Base-by-base conservation (phyloP, 345 rosid genomes). In the Stellera chamaejasme region DNA sequence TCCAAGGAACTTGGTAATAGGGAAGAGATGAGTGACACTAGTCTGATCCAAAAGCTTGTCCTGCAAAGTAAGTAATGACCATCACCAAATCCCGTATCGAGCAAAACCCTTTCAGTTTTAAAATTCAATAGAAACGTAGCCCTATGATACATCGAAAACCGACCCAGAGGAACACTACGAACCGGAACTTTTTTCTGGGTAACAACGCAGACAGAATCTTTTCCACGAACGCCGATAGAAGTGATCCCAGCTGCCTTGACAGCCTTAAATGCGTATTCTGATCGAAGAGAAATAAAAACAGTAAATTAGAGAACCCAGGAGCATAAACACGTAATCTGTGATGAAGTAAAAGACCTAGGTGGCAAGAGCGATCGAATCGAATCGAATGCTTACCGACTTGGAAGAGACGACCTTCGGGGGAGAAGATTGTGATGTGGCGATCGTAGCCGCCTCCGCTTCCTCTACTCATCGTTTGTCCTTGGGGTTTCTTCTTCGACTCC, bases 111-210 rank as follows among this genome's bases (percentile, higher is more conserved):
- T 27, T 2, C 3, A 32, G 39, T 8, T 32, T 32, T 6, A 28
- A 44, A 46, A 55, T 19, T 43, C 47, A 8, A 48, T 43, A 53
- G 16, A 62, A 15, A 32, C 19, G 23, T 50, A 48, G 26, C 45
- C n/a, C 23, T 25, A 32, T 12, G 36, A 51, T 27, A 19, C 14
- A 59, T 27, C 43, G 10, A 39, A 64, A 44, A 27, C 1, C 10
- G 10, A 82, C 97, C 67, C 41, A 32, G 7, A 10, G 32, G 27
- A 36, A 41, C 26, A 26, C 11, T 13, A 62, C 66, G 25, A 39
- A 89, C 99, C 66, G 99, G 96, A 63, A 93, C 97, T 77, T 93
- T 93, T 92, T 93, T 93, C 80, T 93, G 99, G 3, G 99, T 89
- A 44, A 93, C 99, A 28, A 93, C 96, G 11, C 99, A 93, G 0